Base-by-base conservation (phyloP, 1,284 basidiomycete genomes). In the Athelia psychrophila region DNA sequence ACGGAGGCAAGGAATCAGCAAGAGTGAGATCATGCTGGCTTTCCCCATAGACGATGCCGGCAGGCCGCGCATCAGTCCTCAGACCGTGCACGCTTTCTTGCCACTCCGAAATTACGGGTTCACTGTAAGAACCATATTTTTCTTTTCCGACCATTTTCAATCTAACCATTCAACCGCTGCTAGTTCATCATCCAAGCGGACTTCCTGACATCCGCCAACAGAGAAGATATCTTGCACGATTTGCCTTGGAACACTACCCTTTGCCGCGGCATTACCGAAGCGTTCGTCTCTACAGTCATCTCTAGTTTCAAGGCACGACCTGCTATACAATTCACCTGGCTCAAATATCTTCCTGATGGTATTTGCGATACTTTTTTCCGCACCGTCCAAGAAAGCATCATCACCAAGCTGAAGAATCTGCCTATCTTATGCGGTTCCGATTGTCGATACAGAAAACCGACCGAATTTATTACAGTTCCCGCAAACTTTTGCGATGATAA, bases 151-250 rank as follows among this genome's bases (percentile, higher is more conserved):
- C 30, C 44, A 24, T 25, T 36, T 42, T 16, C 23, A 18, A 13
- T 16, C 10, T 40, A 25, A 46, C 18, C 32, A 30, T 47, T 36
- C 33, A 35, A 6, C 20, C 10, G 2, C 5, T 18, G 27, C 47
- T 47, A 64, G 62, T 64, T 64, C 48, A 54, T 64, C 33, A 54
- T 61, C 15, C 60, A 62, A 32, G 60, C 55, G 1, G 60, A 62
- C 50, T 61, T 62, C 35, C 44, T 62, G 36, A 61, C 60, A n/a
- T 55, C 60, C 2, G 50, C 60, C 12, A 61, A 51, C 47, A 46
- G 60, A 20, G 60, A 62, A 40, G 58, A 60, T 32, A 50, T 62
- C 30, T 47, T 62, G 4, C 32, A 44, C 15, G 42, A 54, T 19
- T 44, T 23, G 5, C 5, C 30, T 8, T 61, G 60, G 60, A 61